Base-by-base conservation (phyloP, 176 grass and related monocot genomes). In the Phoenix roebelenii region DNA sequence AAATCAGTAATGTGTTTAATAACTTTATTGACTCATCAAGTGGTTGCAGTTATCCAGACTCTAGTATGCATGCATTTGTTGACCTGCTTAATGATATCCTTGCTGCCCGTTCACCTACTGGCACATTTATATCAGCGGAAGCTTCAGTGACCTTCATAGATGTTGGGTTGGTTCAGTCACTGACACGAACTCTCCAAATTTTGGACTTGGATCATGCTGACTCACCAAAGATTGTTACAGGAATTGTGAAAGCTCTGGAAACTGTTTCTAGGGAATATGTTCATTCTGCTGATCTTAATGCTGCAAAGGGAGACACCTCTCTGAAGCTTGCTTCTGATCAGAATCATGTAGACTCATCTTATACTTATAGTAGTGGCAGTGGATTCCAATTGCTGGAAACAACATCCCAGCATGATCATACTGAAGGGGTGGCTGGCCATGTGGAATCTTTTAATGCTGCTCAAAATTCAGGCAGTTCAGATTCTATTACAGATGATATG, bases 1-100 rank as follows among this genome's bases (percentile, higher is more conserved):
- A 98, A 83, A 74, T 98, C 54, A 82, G 65, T 60, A 66, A 57
- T 74, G 80, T 85, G 70, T 85, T 98, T 69, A 22, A 74, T 67
- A 81, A 83, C 3, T 98, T 92, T 39, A 69, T 81, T 5, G 76
- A 83, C 10, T 81, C 76, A 58, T 77, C 84, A 52, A 58, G 70
- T 25, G 70, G 70, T 55, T 83, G 68, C 56, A 89, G 72, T 52
- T 63, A 70, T 48, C 70, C 84, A 39, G 65, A 85, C 59, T 74
- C 68, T 54, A 85, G 79, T 68, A 83, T 98, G 93, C 85, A 83
- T 83, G 66, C 71, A 0, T 88, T 85, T 67, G 81, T 92, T 72
- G 93, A 98, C 79, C 76, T 89, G 32, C 81, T 98, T 61, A 98
- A 92, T 61, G 93, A 98, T 79, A 98, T 98, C 66, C 76, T 98